Evolutionary conservation across 2,329 filamentous ascomycete species (phyloP).

Genomic region (Penicillium polonicum): DNA sequence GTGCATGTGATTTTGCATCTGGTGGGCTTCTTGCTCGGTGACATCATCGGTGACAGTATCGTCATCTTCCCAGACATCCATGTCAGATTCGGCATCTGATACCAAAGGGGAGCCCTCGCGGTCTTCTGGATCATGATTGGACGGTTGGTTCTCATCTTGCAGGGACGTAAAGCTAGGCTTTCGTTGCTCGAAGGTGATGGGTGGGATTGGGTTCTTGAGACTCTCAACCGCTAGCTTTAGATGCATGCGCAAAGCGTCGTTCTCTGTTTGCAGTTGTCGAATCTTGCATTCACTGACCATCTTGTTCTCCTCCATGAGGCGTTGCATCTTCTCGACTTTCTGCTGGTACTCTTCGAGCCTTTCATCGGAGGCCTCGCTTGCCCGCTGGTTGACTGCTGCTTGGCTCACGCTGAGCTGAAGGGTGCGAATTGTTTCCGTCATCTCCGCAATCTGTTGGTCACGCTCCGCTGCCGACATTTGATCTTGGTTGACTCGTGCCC

Average conservation of each 20-base stretch:
- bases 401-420: slow-evolving; percentile 72
- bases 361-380: slow-evolving; percentile 74
- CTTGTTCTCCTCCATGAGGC: slow-evolving; percentile 90
- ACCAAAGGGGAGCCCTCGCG: slow-evolving; percentile 26
- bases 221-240: slow-evolving; percentile 81
- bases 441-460: slow-evolving; percentile 88
- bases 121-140: slow-evolving; percentile 45
- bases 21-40: slow-evolving; percentile 48
- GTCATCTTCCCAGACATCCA: slow-evolving; percentile 49
- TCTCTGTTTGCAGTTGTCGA: slow-evolving; percentile 81
- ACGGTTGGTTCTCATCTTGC: slow-evolving; percentile 61
- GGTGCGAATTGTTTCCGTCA: slow-evolving; percentile 89
- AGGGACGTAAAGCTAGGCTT: slow-evolving; percentile 39
- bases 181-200: slow-evolving; percentile 36
- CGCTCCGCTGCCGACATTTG: slow-evolving; percentile 88
- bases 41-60: slow-evolving; percentile 52
- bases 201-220: slow-evolving; percentile 85
- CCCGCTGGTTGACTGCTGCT: slow-evolving; percentile 67
- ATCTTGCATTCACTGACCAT: slow-evolving; percentile 94
- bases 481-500: slow-evolving; percentile 93
- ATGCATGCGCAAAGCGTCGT: slow-evolving; percentile 83
- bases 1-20: slow-evolving; percentile 83
- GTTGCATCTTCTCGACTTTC: slow-evolving; percentile 84
- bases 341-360: slow-evolving; percentile 92
- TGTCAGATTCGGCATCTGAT: slow-evolving; percentile 32